phyloP scores from a whole-genome alignment of 2,329 filamentous ascomycete species.

The Colletotrichum acutatum region DNA sequence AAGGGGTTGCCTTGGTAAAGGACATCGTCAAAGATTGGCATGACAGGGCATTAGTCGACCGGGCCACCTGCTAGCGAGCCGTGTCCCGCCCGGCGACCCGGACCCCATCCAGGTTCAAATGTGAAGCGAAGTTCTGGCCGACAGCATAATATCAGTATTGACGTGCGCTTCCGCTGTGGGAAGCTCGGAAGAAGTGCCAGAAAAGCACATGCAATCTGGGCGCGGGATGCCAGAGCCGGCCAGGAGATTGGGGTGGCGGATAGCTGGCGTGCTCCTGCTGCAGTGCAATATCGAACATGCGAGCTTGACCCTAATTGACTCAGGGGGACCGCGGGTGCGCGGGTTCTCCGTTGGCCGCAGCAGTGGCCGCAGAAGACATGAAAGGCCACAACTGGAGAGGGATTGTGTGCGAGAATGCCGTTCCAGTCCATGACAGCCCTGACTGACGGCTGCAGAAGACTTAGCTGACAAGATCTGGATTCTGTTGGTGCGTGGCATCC shows the following conservation, averaged over 20 bases:
- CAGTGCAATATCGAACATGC: conserved; percentile 5
- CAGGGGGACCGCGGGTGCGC: background rate
- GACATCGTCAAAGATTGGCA: conserved; percentile 8
- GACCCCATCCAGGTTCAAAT: background rate
- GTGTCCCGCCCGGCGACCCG: conserved; percentile 30
- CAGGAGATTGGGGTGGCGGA: background rate
- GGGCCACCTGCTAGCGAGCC: conserved; percentile 20
- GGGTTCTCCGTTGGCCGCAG: background rate
- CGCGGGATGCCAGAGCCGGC: background rate
- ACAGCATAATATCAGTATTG: background rate
- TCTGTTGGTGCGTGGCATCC: no score
- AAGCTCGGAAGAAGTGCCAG: background rate
- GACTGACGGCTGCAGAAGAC: no score
- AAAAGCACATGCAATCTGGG: background rate
- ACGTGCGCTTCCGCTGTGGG: background rate
- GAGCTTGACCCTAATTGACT: background rate
- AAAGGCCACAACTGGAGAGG: background rate
- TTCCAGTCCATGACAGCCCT: no score
- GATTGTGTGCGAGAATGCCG: no score
- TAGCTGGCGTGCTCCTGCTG: background rate
- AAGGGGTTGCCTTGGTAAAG: conserved; percentile 13
- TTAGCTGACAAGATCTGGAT: no score
- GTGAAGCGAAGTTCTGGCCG: background rate
- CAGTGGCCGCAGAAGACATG: conserved; percentile 7
- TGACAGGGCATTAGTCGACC: conserved; percentile 14